Percentiles rank a stretch among this genome's conserved stretches.
These are phyloP conservation scores for Didymosphaeria variabile DNA, from an alignment of 2,329 filamentous ascomycete species.

Conservation along the genomic window DNA sequence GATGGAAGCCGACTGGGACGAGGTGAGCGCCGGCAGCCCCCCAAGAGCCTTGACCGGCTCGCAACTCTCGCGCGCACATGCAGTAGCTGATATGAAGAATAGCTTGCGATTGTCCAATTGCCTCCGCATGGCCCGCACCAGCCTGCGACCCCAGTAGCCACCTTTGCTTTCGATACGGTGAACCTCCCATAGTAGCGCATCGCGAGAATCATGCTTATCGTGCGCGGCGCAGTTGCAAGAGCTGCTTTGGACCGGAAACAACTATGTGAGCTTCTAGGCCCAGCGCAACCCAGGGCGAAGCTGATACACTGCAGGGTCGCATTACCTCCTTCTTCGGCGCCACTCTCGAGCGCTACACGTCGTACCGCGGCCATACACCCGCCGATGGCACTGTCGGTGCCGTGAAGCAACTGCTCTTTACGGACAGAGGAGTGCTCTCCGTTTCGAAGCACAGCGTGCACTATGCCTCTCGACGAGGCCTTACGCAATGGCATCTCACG, in stretches of 20 bases:
- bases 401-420: conserved; percentile 88
- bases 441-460: conserved; percentile 85
- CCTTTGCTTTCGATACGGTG: conserved; percentile 83
- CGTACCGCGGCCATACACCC: conserved; percentile 79
- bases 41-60: not conserved
- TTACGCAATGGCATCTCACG: conserved; percentile 87
- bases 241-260: conserved; percentile 91
- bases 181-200: not conserved
- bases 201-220: conserved; percentile 1
- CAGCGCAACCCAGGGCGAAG: conserved; percentile 5
- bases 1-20: conserved; percentile 64
- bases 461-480: conserved; percentile 82
- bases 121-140: conserved; percentile 75
- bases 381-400: conserved; percentile 67
- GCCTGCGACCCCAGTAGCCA: conserved; percentile 75
- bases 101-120: conserved; percentile 84
- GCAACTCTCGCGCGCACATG: not conserved
- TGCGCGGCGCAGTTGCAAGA: conserved; percentile 69
- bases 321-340: conserved; percentile 87
- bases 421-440: conserved; percentile 89
- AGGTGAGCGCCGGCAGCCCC: conserved; percentile 45
- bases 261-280: conserved; percentile 70
- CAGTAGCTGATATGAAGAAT: conserved; percentile 22
- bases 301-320: conserved; percentile 70
- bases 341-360: conserved; percentile 88